Evolutionary conservation across 148 eudicot genomes (phyloP).

Genomic region (Vaccinium myrtillus): DNA sequence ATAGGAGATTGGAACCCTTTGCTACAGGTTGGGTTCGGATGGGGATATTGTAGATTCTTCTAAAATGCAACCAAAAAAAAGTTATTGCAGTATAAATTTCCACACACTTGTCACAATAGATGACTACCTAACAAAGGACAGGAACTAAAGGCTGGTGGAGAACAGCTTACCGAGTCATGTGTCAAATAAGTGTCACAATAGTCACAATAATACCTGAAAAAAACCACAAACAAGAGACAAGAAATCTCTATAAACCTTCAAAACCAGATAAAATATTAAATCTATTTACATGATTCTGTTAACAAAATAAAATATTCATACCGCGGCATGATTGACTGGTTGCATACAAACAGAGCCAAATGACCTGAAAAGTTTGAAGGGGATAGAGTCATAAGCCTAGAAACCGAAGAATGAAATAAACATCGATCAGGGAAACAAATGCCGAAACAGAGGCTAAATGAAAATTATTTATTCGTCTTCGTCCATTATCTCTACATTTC

Average conservation of each 20-base stretch:
- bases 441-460: not conserved
- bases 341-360: not conserved
- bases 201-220: conserved; percentile 84
- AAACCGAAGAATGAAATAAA: not conserved
- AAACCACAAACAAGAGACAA: conserved; percentile 9
- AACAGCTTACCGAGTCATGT: conserved; percentile 78
- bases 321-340: conserved; percentile 19
- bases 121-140: not conserved
- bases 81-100: not conserved
- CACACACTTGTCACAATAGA: not conserved
- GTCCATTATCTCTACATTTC: not conserved
- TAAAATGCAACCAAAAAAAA: not conserved
- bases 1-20: not conserved
- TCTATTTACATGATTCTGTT: not conserved
- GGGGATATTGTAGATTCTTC: not conserved
- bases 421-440: conserved; percentile 1
- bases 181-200: conserved; percentile 96
- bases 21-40: not conserved
- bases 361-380: not conserved
- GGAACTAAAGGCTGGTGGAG: not conserved
- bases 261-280: not conserved
- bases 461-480: not conserved
- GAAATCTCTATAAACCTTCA: not conserved
- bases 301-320: not conserved
- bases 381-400: not conserved